A percentile compares a stretch with the other conserved stretches of the same genome.
These are phyloP conservation scores for Cydonia oblonga DNA, from an alignment of 331 rosid species.

Conservation along the genomic window DNA sequence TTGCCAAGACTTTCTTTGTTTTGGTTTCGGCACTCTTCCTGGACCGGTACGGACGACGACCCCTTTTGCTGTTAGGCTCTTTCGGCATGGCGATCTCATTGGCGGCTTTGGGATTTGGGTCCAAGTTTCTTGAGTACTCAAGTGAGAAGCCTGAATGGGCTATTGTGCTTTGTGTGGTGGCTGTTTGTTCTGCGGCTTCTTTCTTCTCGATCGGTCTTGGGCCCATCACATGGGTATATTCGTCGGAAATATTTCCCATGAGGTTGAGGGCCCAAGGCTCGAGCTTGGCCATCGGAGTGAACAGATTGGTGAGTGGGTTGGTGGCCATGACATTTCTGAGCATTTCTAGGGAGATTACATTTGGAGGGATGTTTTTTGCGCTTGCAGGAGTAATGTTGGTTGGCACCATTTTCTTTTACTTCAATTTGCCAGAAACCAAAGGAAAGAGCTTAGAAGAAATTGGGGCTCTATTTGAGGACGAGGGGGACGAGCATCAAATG, in stretches of 20 bases:
- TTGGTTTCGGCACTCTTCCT: conserved; percentile 46
- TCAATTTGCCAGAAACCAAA: conserved; percentile 63
- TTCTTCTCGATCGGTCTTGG: conserved; percentile 85
- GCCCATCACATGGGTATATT: conserved; percentile 72
- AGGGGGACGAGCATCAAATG: neutral
- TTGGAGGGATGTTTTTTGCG: conserved; percentile 43
- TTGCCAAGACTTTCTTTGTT: conserved; percentile 44
- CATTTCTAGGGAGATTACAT: conserved; percentile 41
- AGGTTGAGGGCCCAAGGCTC: conserved; percentile 48
- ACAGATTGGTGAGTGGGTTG: conserved; percentile 63
- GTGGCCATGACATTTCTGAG: conserved; percentile 66
- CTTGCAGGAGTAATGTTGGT: conserved; percentile 48
- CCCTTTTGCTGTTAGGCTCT: conserved; percentile 57
- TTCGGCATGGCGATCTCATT: conserved; percentile 53
- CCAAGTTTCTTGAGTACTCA: conserved; percentile 23
- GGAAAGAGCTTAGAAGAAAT: conserved; percentile 85
- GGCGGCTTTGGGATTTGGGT: conserved; percentile 52
- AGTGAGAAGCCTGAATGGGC: conserved; percentile 47
- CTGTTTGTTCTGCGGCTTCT: conserved; percentile 47
- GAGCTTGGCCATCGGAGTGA: conserved; percentile 67
- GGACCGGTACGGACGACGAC: conserved; percentile 61
- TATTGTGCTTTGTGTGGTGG: conserved; percentile 33
- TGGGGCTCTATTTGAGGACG: conserved; percentile 56
- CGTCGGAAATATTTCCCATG: conserved; percentile 53
- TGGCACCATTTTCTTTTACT: conserved; percentile 56